phyloP scores from a whole-genome alignment of 192 early-diverging fungal genomes.

The Coemansia sp. region DNA sequence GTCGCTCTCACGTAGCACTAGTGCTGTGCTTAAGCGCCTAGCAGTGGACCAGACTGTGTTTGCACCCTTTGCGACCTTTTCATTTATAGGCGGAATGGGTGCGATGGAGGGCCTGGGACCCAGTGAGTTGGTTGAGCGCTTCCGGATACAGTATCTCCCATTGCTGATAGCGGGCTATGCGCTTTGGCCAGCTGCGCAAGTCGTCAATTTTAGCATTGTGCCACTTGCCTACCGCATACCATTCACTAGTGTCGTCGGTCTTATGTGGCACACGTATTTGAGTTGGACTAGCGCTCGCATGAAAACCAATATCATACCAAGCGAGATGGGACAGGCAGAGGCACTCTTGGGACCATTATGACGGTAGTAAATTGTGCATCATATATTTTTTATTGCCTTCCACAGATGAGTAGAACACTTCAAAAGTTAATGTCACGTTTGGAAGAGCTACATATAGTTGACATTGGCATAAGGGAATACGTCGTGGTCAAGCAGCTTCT shows the following conservation, averaged over 20 bases:
- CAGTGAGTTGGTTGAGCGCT: constrained; percentile 20
- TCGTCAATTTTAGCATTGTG: constrained; percentile 71
- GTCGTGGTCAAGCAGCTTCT: constrained; percentile 60
- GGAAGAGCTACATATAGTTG: constrained; percentile 39
- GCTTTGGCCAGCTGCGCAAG: constrained; percentile 73
- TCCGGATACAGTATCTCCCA: constrained; percentile 13
- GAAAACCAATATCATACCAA: not conserved
- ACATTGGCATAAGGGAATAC: constrained; percentile 57
- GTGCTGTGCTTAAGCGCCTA: constrained; percentile 34
- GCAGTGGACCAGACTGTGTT: constrained; percentile 37
- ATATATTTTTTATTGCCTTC: not conserved
- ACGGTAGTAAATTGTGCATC: not conserved
- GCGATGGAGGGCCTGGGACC: constrained; percentile 29
- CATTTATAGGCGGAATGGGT: constrained; percentile 43
- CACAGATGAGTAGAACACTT: not conserved
- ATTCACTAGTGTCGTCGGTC: constrained; percentile 66
- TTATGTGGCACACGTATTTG: constrained; percentile 76
- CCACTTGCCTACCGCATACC: constrained; percentile 68
- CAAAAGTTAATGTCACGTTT: not conserved
- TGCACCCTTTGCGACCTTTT: constrained; percentile 31
- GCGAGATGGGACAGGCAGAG: not conserved
- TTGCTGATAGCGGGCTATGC: constrained; percentile 33
- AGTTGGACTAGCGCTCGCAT: constrained; percentile 61
- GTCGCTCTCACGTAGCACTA: not conserved
- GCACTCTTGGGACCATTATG: not conserved